Percentiles rank a stretch among this genome's conserved stretches.
phyloP scores from a whole-genome alignment of 345 rosid species.

The Chamaenerion angustifolium region DNA sequence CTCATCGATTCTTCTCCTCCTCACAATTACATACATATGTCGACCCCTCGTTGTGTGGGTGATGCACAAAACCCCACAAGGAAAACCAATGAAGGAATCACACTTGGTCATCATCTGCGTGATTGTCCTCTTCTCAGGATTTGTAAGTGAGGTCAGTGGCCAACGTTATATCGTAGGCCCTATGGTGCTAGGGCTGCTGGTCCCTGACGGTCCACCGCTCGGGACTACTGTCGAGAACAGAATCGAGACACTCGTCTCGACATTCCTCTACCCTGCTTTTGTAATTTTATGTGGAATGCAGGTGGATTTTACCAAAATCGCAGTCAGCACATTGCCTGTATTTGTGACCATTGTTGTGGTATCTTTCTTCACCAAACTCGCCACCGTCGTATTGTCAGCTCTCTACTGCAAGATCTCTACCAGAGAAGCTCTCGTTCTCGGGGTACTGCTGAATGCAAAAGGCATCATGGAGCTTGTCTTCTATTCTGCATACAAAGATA shows the following conservation, averaged over 20 bases:
- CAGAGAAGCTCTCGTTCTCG: constrained; percentile 20
- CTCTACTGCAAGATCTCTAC: constrained; percentile 6
- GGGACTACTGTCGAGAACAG: constrained; percentile 22
- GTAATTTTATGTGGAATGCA: constrained; percentile 17
- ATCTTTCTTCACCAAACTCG: constrained; percentile 10
- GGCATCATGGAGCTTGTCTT: constrained; percentile 24
- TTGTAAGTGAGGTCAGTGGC: constrained; percentile 7
- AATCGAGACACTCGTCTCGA: constrained; percentile 11
- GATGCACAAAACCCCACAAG: constrained; percentile 10
- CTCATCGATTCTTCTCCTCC: constrained; percentile 4
- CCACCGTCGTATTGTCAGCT: constrained; percentile 13
- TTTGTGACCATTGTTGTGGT: not conserved
- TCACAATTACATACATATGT: constrained; percentile 1
- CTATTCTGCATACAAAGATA: not conserved
- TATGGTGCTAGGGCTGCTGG: constrained; percentile 21
- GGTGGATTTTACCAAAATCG: constrained; percentile 3
- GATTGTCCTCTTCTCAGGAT: constrained; percentile 8
- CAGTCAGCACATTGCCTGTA: not conserved
- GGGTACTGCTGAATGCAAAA: constrained; percentile 19
- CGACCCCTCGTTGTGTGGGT: constrained; percentile 21
- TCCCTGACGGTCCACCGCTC: constrained; percentile 38
- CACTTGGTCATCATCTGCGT: constrained; percentile 6
- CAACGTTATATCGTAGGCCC: constrained; percentile 16
- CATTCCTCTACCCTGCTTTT: constrained; percentile 19
- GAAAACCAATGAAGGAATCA: constrained; percentile 9